Base-by-base conservation (phyloP, 1,284 basidiomycete genomes). In the Puccinia horiana region DNA sequence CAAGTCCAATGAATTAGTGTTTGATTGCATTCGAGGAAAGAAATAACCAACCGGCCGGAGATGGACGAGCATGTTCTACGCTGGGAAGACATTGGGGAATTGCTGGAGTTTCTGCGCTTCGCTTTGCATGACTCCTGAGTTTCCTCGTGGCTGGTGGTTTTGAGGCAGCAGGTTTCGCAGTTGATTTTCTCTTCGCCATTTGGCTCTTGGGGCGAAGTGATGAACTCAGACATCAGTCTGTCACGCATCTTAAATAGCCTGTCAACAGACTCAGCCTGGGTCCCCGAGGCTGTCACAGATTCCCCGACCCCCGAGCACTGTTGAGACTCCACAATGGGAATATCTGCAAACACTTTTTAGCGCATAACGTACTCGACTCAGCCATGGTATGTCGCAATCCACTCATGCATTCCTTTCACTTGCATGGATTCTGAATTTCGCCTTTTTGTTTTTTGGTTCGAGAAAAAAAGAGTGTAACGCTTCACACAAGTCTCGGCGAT, bases 401-500 rank as follows among this genome's bases (percentile, higher is more conserved):
- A 2, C 32, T 42, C 2, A 4, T 40, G 29, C 12, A 16, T 2
- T 11, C 23, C 6, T 65, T 35, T 65, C 63, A 16, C 18, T 32
- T n/a, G 37, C 37, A 2, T 8, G 18, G 6, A 18, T 9, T 12
- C 16, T 65, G 20, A 61, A 1, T 3, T 56, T n/a, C 3, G 6
- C 3, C 26, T 56, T 56, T 9, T n/a, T 20, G n/a, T 5, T 56
- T 12, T 20, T 56, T 37, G 8, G 29, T 37, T n/a, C n/a, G 23
- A 8, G 5, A 20, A 11, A 16, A 40, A 16, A 32, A 80, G 79
- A 81, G 79, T 83, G 95, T 98, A 75, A 98, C 96, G 6, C 90
- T 99, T 72, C 93, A 98, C 87, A 98, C 96, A 0, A 91, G 92
- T 35, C 92, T 93, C 84, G 96, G 96, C 37, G 96, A 99, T 85